Evolutionary conservation across 1,284 basidiomycete species (phyloP).

Genomic region (Cerrena zonata): DNA sequence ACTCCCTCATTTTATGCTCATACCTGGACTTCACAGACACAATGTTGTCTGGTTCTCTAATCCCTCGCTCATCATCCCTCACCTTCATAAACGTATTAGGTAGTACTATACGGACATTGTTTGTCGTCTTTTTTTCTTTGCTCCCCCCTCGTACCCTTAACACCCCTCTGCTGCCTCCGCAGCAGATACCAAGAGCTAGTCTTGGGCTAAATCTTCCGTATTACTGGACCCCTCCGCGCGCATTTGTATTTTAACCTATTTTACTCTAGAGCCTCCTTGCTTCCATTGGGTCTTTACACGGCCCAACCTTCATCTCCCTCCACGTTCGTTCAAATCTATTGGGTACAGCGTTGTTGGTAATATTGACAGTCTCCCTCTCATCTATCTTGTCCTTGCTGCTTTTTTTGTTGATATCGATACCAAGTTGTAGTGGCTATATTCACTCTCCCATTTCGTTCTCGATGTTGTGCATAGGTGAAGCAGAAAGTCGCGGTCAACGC

Average conservation of each 20-base stretch:
- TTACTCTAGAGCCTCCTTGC: slow-evolving; percentile 3
- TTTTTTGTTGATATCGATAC: neutral
- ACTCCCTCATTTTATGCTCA: too few species aligned
- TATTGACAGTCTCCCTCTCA: slow-evolving; percentile 3
- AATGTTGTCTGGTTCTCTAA: too few species aligned
- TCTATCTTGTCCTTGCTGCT: neutral
- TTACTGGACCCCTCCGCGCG: neutral
- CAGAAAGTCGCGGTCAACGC: too few species aligned
- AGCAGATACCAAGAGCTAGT: neutral
- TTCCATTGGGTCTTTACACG: neutral
- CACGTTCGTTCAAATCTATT: neutral
- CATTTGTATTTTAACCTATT: slow-evolving; percentile 6
- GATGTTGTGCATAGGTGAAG: too few species aligned
- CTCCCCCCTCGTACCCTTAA: neutral
- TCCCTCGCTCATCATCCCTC: too few species aligned
- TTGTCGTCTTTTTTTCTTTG: neutral
- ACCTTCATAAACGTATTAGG: neutral
- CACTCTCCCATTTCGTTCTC: neutral
- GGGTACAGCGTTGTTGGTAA: neutral
- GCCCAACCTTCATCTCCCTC: neutral
- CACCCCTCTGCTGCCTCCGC: neutral
- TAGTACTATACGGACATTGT: neutral
- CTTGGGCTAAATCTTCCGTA: neutral
- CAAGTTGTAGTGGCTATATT: neutral
- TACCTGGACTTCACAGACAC: too few species aligned